These are phyloP conservation scores for Naganishia vaughanmartiniae DNA, from an alignment of 768 basidiomycete species.

Conservation along the genomic window DNA sequence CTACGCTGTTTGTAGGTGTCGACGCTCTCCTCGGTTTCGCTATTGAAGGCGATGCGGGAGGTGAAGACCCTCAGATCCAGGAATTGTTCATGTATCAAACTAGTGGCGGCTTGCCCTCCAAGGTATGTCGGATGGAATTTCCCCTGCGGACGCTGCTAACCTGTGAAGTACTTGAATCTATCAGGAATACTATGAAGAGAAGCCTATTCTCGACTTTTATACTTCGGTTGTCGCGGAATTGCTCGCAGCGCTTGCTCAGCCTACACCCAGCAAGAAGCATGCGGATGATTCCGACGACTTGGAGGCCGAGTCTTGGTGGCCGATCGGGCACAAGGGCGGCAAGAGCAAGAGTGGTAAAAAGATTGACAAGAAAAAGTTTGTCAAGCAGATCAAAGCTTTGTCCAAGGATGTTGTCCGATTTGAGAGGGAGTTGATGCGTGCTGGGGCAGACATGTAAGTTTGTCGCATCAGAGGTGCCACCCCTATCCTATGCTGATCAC, in stretches of 20 bases:
- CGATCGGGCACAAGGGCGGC: not conserved
- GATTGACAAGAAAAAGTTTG: constrained; percentile 55
- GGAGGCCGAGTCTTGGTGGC: constrained; percentile 1
- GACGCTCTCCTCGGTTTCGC: constrained; percentile 72
- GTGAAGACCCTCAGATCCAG: constrained; percentile 80
- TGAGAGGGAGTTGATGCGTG: constrained; percentile 72
- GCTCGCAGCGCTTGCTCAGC: constrained; percentile 61
- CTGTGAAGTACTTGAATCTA: not conserved
- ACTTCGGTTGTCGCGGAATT: constrained; percentile 66
- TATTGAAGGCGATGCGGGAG: constrained; percentile 79
- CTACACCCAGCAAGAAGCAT: constrained; percentile 25
- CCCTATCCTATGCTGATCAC: not conserved
- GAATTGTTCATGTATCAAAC: constrained; percentile 81
- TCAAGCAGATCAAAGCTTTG: constrained; percentile 62
- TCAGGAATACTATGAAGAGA: constrained; percentile 86
- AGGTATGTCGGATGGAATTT: constrained; percentile 56
- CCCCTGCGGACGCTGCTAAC: constrained; percentile 7
- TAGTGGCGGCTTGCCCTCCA: constrained; percentile 76
- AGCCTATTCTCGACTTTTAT: constrained; percentile 68
- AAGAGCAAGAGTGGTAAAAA: constrained; percentile 9
- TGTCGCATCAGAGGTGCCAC: not conserved
- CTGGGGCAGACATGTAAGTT: constrained; percentile 73
- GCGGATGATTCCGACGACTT: not conserved
- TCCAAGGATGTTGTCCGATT: constrained; percentile 72
- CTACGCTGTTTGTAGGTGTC: constrained; percentile 59